Evolutionary conservation across 2,329 filamentous ascomycete species (phyloP).

Genomic region (Aspergillus uvarum): DNA sequence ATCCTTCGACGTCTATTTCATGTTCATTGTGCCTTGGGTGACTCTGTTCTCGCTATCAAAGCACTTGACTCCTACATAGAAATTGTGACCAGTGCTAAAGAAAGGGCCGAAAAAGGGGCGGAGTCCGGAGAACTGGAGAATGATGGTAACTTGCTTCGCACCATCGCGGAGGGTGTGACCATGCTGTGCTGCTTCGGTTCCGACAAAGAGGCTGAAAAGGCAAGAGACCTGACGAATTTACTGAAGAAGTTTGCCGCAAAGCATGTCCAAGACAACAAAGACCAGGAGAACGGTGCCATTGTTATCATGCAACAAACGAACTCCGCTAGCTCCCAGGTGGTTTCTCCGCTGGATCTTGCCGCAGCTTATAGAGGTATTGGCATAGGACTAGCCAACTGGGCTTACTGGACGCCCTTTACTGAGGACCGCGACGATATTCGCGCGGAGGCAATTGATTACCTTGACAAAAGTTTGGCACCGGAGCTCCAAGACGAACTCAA

Average conservation of each 20-base stretch:
- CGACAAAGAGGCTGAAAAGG: conserved; percentile 72
- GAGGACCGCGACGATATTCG: conserved; percentile 71
- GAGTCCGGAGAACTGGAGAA: conserved; percentile 71
- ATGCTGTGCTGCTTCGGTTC: conserved; percentile 81
- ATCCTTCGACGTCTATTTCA: conserved; percentile 84
- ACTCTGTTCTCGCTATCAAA: conserved; percentile 88
- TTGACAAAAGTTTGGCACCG: conserved; percentile 70
- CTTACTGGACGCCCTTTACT: conserved; percentile 74
- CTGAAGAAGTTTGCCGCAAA: conserved; percentile 75
- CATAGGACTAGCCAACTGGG: conserved; percentile 83
- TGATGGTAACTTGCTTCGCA: conserved; percentile 73
- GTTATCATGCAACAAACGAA: conserved; percentile 18
- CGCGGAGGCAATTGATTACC: conserved; percentile 70
- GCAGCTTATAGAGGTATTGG: conserved; percentile 82
- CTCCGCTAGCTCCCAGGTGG: conserved; percentile 24
- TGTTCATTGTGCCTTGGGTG: conserved; percentile 81
- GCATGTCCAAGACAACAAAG: conserved; percentile 38
- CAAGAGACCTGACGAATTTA: conserved; percentile 66
- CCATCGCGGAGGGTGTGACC: conserved; percentile 75
- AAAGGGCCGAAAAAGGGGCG: conserved; percentile 70
- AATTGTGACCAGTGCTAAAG: conserved; percentile 81
- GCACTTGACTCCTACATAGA: conserved; percentile 91
- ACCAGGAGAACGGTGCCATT: conserved; percentile 23
- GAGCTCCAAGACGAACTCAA: conserved; percentile 66
- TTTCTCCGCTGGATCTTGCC: conserved; percentile 64